Percentiles rank a stretch among this genome's conserved stretches.
Evolutionary conservation across 495 filamentous ascomycete genomes (phyloP).

Genomic region (Astrothelium macrocarpum): DNA sequence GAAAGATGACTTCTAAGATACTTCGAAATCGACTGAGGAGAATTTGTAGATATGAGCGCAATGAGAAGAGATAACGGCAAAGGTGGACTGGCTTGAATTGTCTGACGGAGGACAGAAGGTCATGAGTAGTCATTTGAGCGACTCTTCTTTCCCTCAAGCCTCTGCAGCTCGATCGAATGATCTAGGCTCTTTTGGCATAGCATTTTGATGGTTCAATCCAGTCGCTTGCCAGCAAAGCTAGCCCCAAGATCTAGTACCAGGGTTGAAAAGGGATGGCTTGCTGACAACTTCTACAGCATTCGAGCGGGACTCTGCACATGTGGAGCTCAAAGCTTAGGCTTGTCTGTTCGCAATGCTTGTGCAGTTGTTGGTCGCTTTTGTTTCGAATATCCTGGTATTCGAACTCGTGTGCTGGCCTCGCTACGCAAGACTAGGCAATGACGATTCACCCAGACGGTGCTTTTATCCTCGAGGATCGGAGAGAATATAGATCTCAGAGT

Average conservation of each 20-base stretch:
- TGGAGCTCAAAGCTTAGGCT: conserved; percentile 5
- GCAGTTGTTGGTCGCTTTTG: background rate
- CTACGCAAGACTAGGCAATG: background rate
- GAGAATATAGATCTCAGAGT: background rate
- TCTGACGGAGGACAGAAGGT: background rate
- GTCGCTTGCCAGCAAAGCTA: background rate
- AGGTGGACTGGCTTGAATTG: background rate
- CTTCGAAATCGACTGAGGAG: conserved; percentile 1
- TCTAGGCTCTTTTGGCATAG: background rate
- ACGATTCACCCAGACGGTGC: background rate
- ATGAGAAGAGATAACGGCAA: background rate
- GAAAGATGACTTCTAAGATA: background rate
- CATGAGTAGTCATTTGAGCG: background rate
- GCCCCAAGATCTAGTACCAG: background rate
- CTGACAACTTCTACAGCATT: background rate
- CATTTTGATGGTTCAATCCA: background rate
- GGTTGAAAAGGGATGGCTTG: background rate
- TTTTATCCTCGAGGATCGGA: background rate
- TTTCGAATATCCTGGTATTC: background rate
- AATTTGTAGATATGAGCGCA: background rate
- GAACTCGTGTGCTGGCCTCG: background rate
- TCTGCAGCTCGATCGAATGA: background rate
- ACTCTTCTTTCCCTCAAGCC: background rate
- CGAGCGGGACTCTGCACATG: background rate
- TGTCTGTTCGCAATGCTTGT: conserved; percentile 1